These are phyloP conservation scores for Tephrocybe sp. DNA, from an alignment of 768 basidiomycete genomes.

Conservation along the genomic window DNA sequence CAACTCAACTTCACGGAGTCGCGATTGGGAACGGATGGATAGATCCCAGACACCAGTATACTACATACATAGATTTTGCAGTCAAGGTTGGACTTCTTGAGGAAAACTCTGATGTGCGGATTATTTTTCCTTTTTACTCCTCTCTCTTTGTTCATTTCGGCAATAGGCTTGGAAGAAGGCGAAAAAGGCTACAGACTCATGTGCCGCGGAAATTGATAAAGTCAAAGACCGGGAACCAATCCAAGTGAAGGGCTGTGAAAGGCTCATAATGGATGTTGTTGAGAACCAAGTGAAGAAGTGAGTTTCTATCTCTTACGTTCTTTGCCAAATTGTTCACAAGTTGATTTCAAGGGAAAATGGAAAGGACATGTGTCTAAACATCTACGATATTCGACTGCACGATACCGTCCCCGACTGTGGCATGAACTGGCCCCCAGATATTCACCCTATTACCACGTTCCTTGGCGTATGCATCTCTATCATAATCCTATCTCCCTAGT, in stretches of 20 bases:
- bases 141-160: neutral
- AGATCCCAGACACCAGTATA: constrained; percentile 84
- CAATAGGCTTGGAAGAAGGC: constrained; percentile 58
- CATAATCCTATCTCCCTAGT: neutral
- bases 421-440: constrained; percentile 96
- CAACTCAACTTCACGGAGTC: constrained; percentile 66
- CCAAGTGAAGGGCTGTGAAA: constrained; percentile 54
- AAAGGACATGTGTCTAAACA: constrained; percentile 78
- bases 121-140: constrained; percentile 1
- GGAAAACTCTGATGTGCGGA: constrained; percentile 60
- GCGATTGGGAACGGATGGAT: constrained; percentile 99
- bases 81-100: constrained; percentile 77
- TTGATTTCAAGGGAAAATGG: constrained; percentile 54
- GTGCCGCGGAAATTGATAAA: constrained; percentile 44
- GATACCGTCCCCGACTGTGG: constrained; percentile 88
- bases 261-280: constrained; percentile 47
- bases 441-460: constrained; percentile 70
- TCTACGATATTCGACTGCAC: constrained; percentile 91
- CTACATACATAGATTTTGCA: constrained; percentile 84
- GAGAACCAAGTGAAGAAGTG: constrained; percentile 39
- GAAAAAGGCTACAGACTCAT: constrained; percentile 57
- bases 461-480: constrained; percentile 62
- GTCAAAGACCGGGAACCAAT: constrained; percentile 55
- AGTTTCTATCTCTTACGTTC: constrained; percentile 11
- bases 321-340: neutral